Base-by-base conservation (phyloP, 345 rosid genomes). In the Ailanthus altissimus region DNA sequence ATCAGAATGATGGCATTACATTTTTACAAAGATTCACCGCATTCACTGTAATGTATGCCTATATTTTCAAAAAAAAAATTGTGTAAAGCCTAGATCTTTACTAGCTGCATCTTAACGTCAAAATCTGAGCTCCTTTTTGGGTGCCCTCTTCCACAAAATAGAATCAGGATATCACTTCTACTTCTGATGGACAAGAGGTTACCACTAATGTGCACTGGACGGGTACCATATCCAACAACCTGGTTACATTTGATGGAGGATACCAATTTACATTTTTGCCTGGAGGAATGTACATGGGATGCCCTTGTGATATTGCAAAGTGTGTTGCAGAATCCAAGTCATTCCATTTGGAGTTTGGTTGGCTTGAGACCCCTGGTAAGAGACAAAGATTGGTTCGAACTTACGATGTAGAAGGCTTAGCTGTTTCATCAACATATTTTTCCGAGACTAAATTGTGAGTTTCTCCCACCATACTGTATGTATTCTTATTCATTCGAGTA, bases 241-340 rank as follows among this genome's bases (percentile, higher is more conserved):
- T 89, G 88, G 84, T 90, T 21, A 86, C 84, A 32, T 93, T 90
- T 26, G 91, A 86, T 12, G 91, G 88, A 70, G 97, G 91, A n/a
- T 95, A 91, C 72, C 94, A 90, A 76, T 79, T 88, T 46, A 86
- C 89, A 2, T 51, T 92, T 68, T 81, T 95, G 79, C 98, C 97
- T 0, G 97, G 97, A 65, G 97, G 98, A 59, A 90, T 93, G 93
- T 91, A 92, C 83, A 85, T 90, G 91, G 99, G 99, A 76, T 95
- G 84, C 73, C 97, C 97, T 0, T 83, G 88, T 43, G 86, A 92
- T 54, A 80, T 93, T 26, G 86, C 92, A 0, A 93, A 86, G 84
- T 78, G 87, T 66, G 88, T 93, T 26, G 90, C 90, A 20, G 94
- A 90, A 67, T 83, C 89, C 6, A 89, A 81, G 84, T 87, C 97